A percentile compares a stretch with the other conserved stretches of the same genome.
Evolutionary conservation across 345 rosid genomes (phyloP).

Genomic region (Eucalyptus guilfoylei): DNA sequence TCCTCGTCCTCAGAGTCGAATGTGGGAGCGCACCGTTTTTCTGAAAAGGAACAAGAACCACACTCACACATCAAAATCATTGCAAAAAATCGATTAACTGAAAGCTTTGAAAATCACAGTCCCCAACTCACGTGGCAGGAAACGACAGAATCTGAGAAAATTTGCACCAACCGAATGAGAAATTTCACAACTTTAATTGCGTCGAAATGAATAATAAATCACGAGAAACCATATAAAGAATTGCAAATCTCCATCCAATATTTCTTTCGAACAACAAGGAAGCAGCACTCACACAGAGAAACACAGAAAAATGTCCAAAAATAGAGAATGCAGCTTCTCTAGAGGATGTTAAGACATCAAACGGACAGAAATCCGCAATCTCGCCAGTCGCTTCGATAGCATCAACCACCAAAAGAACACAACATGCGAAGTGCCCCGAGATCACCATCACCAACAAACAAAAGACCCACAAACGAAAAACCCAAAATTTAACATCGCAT

Average conservation of each 20-base stretch:
- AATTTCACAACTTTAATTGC: neutral
- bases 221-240: neutral
- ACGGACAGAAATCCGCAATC: neutral
- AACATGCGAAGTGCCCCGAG: neutral
- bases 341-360: neutral
- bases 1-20: slow-evolving; percentile 19
- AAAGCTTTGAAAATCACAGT: neutral
- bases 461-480: neutral
- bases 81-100: neutral
- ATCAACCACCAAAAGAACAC: neutral
- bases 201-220: neutral
- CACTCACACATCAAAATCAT: neutral
- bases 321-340: neutral
- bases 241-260: neutral
- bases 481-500: neutral
- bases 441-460: neutral
- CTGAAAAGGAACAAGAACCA: neutral
- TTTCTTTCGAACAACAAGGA: neutral
- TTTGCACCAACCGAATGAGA: neutral
- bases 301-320: neutral
- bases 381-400: neutral
- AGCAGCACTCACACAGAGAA: neutral
- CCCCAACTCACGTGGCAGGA: neutral
- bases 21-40: slow-evolving; percentile 18
- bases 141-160: neutral